Evolutionary conservation across 768 basidiomycete species (phyloP).

Genomic region (Kondoa subrosea): DNA sequence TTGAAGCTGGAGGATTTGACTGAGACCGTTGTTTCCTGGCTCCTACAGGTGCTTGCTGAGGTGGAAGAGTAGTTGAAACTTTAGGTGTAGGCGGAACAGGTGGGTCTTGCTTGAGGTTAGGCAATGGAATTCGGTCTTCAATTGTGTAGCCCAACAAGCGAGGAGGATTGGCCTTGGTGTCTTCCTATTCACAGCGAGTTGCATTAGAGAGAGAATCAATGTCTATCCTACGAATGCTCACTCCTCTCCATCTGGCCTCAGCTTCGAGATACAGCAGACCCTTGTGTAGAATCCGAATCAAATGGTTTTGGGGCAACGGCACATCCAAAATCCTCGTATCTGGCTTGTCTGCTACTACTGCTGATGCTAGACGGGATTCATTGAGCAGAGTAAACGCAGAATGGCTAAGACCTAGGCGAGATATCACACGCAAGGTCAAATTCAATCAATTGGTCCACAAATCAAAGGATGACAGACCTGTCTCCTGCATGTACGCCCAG

Average conservation of each 20-base stretch:
- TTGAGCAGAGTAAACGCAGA: constrained; percentile 22
- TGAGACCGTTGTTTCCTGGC: constrained; percentile 1
- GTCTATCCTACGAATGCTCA: not conserved
- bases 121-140: constrained; percentile 21
- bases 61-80: constrained; percentile 6
- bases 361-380: constrained; percentile 19
- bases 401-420: constrained; percentile 19
- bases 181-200: constrained; percentile 7
- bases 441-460: too few relatives aligned
- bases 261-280: constrained; percentile 27
- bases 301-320: constrained; percentile 24
- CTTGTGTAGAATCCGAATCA: constrained; percentile 27
- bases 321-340: constrained; percentile 13
- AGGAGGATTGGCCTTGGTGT: constrained; percentile 8
- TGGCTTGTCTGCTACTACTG: not conserved
- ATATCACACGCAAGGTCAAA: not conserved
- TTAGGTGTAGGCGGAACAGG: constrained; percentile 14
- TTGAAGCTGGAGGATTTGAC: not conserved
- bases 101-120: constrained; percentile 19
- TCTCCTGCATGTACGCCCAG: constrained; percentile 25
- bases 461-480: constrained; percentile 1
- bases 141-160: constrained; percentile 22
- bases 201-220: not conserved
- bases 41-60: constrained; percentile 2
- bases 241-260: constrained; percentile 22